A percentile compares a stretch with the other conserved stretches of the same genome.
These are phyloP conservation scores for Pseudogymnoascus sp. DNA, from an alignment of 2,329 filamentous ascomycete genomes.

Conservation along the genomic window DNA sequence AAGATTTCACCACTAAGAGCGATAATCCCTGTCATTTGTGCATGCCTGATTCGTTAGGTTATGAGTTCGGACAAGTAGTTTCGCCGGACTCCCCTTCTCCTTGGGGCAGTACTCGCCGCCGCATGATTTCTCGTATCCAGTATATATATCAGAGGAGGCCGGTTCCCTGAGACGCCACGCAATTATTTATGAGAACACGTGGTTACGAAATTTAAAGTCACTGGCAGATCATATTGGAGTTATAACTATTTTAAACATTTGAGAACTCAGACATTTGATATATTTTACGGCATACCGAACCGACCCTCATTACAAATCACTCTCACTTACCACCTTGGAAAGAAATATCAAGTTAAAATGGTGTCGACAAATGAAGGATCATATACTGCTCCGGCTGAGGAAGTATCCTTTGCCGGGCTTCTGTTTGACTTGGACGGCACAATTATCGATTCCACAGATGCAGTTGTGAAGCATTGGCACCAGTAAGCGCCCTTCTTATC, in stretches of 20 bases:
- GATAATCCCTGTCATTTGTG: background rate
- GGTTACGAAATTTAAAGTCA: background rate
- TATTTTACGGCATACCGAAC: background rate
- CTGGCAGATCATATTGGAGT: background rate
- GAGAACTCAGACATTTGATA: background rate
- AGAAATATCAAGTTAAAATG: slow-evolving; percentile 1
- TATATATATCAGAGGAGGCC: background rate
- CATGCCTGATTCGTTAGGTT: slow-evolving; percentile 3
- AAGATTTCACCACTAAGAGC: slow-evolving; percentile 6
- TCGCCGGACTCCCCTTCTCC: background rate
- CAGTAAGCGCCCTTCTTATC: slow-evolving; percentile 24
- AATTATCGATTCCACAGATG: slow-evolving; percentile 71
- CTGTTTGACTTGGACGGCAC: slow-evolving; percentile 71
- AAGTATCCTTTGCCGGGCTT: slow-evolving; percentile 8
- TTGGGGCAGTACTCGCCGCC: background rate
- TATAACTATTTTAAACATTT: background rate
- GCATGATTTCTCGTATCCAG: background rate
- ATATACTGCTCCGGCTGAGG: slow-evolving; percentile 3
- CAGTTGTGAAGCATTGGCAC: slow-evolving; percentile 71
- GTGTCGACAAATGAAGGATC: background rate
- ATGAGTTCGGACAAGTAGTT: background rate
- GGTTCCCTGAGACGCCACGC: background rate
- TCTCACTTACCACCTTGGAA: background rate
- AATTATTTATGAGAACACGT: slow-evolving; percentile 4
- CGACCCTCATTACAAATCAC: background rate